phyloP scores from a whole-genome alignment of 495 filamentous ascomycete genomes.

The Daldinia childiae region DNA sequence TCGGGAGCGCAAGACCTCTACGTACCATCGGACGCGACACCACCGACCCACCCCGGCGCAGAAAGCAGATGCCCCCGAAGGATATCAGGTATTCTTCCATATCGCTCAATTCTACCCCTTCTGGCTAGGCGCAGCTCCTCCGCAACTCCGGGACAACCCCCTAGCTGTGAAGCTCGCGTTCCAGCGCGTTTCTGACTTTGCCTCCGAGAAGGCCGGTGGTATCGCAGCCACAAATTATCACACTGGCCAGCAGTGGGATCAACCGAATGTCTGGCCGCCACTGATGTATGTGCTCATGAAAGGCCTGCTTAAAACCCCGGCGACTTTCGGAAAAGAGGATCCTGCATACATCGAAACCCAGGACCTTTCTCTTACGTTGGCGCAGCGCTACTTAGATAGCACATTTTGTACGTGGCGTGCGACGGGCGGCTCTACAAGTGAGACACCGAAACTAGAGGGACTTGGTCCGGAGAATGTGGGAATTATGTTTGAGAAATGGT shows the following conservation, averaged over 20 bases:
- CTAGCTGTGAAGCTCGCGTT: constrained; percentile 55
- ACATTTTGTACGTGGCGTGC: constrained; percentile 63
- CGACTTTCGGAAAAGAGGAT: constrained; percentile 57
- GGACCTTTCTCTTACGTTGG: constrained; percentile 52
- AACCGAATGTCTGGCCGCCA: constrained; percentile 63
- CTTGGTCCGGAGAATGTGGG: constrained; percentile 48
- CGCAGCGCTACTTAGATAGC: constrained; percentile 60
- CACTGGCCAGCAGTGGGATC: constrained; percentile 63
- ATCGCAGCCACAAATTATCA: constrained; percentile 57
- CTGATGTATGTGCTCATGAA: constrained; percentile 59
- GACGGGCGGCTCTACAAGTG: constrained; percentile 57
- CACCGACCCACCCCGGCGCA: constrained; percentile 50
- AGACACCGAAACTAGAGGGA: constrained; percentile 54
- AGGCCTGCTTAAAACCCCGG: constrained; percentile 56
- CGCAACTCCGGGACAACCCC: constrained; percentile 54
- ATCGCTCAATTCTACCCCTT: constrained; percentile 60
- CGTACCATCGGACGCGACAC: constrained; percentile 50
- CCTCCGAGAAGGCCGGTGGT: constrained; percentile 52
- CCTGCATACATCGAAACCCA: constrained; percentile 54
- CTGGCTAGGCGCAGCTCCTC: constrained; percentile 61
- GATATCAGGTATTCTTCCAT: constrained; percentile 54
- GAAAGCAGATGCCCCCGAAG: constrained; percentile 47
- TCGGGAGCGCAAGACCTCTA: constrained; percentile 51
- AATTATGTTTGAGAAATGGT: constrained; percentile 62
- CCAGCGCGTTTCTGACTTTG: constrained; percentile 47